phyloP scores from a whole-genome alignment of 164 flowering plant genomes.

The Chimonanthus praecox region DNA sequence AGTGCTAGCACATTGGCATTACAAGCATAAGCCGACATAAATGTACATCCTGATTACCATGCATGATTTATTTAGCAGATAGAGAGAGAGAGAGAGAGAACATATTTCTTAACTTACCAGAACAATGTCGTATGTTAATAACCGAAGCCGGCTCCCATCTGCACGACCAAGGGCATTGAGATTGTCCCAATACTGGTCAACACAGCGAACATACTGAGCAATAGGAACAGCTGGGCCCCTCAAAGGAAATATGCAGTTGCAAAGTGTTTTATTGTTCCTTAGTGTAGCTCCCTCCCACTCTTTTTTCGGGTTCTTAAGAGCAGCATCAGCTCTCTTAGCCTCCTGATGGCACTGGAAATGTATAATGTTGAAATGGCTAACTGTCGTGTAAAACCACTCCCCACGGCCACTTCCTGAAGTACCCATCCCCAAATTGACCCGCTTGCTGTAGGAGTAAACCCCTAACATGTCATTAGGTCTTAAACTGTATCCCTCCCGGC shows the following conservation, averaged over 20 bases:
- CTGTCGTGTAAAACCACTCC: slow-evolving; percentile 96
- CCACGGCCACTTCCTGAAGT: slow-evolving; percentile 83
- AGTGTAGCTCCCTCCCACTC: slow-evolving; percentile 99
- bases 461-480: slow-evolving; percentile 90
- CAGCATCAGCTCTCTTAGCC: slow-evolving; percentile 97
- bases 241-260: slow-evolving; percentile 92
- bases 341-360: slow-evolving; percentile 99
- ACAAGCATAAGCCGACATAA: too few species aligned
- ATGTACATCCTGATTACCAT: too few species aligned
- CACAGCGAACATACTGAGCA: slow-evolving; percentile 68
- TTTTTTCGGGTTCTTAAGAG: slow-evolving; percentile 88
- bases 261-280: slow-evolving; percentile 90
- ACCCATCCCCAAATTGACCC: slow-evolving; percentile 83
- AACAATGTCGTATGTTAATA: slow-evolving; percentile 92
- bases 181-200: slow-evolving; percentile 95
- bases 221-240: slow-evolving; percentile 86
- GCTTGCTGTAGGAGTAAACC: slow-evolving; percentile 87
- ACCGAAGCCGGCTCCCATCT: slow-evolving; percentile 87
- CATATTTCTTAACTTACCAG: slow-evolving; percentile 47
- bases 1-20: too few species aligned
- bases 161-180: slow-evolving; percentile 95
- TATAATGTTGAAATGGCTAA: slow-evolving; percentile 94
- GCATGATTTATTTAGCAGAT: too few species aligned
- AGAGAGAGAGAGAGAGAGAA: background rate
- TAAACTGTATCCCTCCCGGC: slow-evolving; percentile 95